A percentile compares a stretch with the other conserved stretches of the same genome.
These are phyloP conservation scores for Opeltia flavorubescens DNA, from an alignment of 495 filamentous ascomycete genomes.

Conservation along the genomic window DNA sequence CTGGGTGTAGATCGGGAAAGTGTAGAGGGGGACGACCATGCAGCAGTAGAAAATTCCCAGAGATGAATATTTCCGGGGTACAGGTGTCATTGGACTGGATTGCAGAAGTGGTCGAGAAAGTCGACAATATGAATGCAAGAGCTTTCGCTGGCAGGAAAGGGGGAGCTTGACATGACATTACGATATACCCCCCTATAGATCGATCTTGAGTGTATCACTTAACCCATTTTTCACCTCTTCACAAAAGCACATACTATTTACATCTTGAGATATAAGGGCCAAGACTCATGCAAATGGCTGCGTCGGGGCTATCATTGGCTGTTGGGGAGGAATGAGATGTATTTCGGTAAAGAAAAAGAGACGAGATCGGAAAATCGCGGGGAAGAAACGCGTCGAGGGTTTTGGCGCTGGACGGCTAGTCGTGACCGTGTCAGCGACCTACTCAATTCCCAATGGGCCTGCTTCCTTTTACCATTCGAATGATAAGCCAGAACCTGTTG, in stretches of 20 bases:
- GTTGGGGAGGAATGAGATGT: too few species aligned
- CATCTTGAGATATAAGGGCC: too few species aligned
- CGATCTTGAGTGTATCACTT: neutral
- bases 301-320: too few species aligned
- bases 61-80: too few species aligned
- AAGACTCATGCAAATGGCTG: too few species aligned
- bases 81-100: too few species aligned
- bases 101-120: too few species aligned
- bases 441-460: neutral
- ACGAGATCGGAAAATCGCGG: neutral
- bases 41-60: too few species aligned
- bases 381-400: neutral
- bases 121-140: neutral
- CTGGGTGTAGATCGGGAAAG: conserved; percentile 1
- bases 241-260: neutral
- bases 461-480: neutral
- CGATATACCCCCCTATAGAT: neutral
- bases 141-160: too few species aligned
- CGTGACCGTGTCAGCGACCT: conserved; percentile 14
- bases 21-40: neutral
- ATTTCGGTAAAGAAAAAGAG: too few species aligned
- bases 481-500: too few species aligned
- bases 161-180: too few species aligned
- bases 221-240: neutral
- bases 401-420: neutral